Percentiles rank a stretch among this genome's conserved stretches.
Conservation (phyloP, 495 filamentous ascomycete genomes). For the Bathelium albidoporum region DNA sequence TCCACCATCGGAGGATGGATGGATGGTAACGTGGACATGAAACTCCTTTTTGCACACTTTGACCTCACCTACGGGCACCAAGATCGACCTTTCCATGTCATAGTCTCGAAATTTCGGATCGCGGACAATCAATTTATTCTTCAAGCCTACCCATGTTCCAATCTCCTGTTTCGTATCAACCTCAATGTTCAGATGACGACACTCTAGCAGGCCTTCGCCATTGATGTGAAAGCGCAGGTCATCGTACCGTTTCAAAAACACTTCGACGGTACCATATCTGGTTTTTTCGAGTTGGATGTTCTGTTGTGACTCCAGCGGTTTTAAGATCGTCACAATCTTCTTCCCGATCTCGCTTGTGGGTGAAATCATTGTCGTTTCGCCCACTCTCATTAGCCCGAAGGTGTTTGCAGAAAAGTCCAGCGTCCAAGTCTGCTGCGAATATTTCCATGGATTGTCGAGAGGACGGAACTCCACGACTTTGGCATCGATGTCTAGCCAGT, state of each 20-base stretch:
- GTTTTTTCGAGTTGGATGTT: conserved; percentile 35
- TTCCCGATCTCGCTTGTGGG: background rate
- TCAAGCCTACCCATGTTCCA: conserved; percentile 43
- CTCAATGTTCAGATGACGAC: conserved; percentile 43
- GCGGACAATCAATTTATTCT: conserved; percentile 41
- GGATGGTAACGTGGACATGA: background rate
- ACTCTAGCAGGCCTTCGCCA: conserved; percentile 30
- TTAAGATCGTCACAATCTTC: conserved; percentile 17
- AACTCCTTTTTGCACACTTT: background rate
- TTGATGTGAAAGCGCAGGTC: conserved; percentile 39
- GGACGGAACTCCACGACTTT: conserved; percentile 43
- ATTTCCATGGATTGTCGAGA: conserved; percentile 33
- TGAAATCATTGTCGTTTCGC: background rate
- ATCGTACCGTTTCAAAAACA: conserved; percentile 40
- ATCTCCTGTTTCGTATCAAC: conserved; percentile 43
- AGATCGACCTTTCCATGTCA: background rate
- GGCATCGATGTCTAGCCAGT: conserved; percentile 47
- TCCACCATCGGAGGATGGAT: conserved; percentile 4
- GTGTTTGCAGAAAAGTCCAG: background rate
- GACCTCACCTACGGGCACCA: background rate
- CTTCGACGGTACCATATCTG: conserved; percentile 18
- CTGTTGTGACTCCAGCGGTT: conserved; percentile 25
- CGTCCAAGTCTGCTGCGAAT: conserved; percentile 23
- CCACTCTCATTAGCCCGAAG: background rate
- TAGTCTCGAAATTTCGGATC: background rate